A percentile compares a stretch with the other conserved stretches of the same genome.
phyloP scores from a whole-genome alignment of 352 stramenopile genomes.

The Pilasporangium apinafurcum region DNA sequence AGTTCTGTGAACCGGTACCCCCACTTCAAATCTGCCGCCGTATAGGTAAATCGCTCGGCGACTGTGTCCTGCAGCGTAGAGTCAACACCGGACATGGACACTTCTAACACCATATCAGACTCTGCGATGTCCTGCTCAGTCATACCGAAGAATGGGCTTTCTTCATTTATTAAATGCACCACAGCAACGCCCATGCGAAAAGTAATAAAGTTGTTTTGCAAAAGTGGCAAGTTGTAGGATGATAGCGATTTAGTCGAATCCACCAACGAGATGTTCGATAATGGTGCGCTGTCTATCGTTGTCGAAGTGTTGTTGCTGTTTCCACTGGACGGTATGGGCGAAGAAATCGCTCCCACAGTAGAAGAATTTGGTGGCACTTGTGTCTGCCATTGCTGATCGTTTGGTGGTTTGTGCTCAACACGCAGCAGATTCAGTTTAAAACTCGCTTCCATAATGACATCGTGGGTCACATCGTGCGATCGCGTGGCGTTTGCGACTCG shows the following conservation, averaged over 20 bases:
- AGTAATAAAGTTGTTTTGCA: conserved; percentile 84
- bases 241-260: conserved; percentile 58
- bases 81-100: conserved; percentile 72
- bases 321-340: too few species aligned
- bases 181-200: conserved; percentile 80
- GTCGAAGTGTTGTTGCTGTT: background rate
- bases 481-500: conserved; percentile 76
- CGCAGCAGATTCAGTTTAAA: conserved; percentile 79
- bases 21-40: conserved; percentile 51
- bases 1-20: conserved; percentile 70
- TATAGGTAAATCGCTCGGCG: conserved; percentile 77
- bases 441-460: conserved; percentile 79
- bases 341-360: background rate
- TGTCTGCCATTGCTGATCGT: background rate
- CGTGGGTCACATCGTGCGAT: conserved; percentile 70
- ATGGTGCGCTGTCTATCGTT: conserved; percentile 1
- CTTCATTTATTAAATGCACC: conserved; percentile 72
- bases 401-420: conserved; percentile 40
- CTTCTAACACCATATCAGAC: conserved; percentile 73
- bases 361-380: background rate
- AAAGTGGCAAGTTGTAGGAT: conserved; percentile 72
- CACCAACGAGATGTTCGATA: too few species aligned
- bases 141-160: conserved; percentile 59
- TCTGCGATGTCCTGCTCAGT: conserved; percentile 42
- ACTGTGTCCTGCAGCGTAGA: conserved; percentile 82